Conservation (phyloP, 495 filamentous ascomycete species). For the Recurvomyces mirabilis region DNA sequence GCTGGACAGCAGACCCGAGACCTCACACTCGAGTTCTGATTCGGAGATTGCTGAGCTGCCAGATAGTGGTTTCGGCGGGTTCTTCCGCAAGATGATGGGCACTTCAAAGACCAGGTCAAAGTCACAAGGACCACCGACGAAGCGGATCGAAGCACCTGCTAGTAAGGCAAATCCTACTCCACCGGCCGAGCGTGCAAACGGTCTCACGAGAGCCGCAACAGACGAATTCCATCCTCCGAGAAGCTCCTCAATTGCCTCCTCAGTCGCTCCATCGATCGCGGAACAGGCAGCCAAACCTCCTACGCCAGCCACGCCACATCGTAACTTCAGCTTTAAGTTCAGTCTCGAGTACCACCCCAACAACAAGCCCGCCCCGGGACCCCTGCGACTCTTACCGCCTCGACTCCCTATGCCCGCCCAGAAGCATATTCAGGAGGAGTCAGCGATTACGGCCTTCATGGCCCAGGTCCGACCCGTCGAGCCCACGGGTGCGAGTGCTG, state of each 20-base stretch:
- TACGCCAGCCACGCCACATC: constrained; percentile 30
- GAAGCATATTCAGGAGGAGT: constrained; percentile 35
- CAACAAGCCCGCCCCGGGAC: constrained; percentile 41
- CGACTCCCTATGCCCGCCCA: constrained; percentile 66
- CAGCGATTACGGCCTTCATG: neutral
- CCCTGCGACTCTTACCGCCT: constrained; percentile 54
- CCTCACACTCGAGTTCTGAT: constrained; percentile 12
- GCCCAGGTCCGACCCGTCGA: constrained; percentile 17
- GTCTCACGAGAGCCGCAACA: constrained; percentile 10
- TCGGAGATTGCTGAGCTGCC: constrained; percentile 1
- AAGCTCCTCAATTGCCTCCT: too few relatives aligned
- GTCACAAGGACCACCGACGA: constrained; percentile 11
- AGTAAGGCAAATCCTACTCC: neutral
- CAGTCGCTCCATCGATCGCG: too few relatives aligned
- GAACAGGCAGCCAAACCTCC: neutral
- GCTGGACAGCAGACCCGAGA: constrained; percentile 20
- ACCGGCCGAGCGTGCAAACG: neutral
- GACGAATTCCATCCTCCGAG: constrained; percentile 10
- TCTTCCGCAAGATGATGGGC: constrained; percentile 19
- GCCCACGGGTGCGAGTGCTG: constrained; percentile 26
- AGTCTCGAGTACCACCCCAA: constrained; percentile 64
- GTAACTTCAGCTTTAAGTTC: constrained; percentile 63
- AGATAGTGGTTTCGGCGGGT: constrained; percentile 12
- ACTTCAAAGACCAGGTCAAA: constrained; percentile 15
- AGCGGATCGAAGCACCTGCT: neutral